Base-by-base conservation (phyloP, 1,139 yeast species). In the Geotrichum phurueaensis region DNA sequence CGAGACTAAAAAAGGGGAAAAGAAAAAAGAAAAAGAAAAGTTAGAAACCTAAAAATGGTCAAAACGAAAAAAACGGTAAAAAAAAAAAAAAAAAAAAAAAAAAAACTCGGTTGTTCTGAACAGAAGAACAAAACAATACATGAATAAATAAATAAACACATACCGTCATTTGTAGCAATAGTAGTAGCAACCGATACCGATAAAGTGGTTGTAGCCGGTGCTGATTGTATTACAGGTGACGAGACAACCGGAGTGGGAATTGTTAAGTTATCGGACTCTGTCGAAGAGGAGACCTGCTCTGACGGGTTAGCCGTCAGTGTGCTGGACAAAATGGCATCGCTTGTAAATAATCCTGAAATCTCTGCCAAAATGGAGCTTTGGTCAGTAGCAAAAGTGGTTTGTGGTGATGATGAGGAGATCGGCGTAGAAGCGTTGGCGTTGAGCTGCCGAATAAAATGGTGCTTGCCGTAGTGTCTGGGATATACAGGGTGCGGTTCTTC, bases 1-100 rank as follows among this genome's bases (percentile, higher is more conserved):
- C 45, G 45, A 39, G n/a, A 39, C 45, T 39, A 15, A 39, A 39
- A 39, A 39, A 2, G 20, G 45, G 39, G 22, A 18, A 23, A 49
- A 54, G 27, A 59, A 57, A 22, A 33, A 57, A 57, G 56, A 53
- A 39, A 39, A 43, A 12, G 52, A 54, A 43, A 59, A 52, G 33
- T 15, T n/a, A 51, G 43, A 33, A 51, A 53, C 53, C 23, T 47
- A 45, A 43, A 43, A 22, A 22, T 29, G 25, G 25, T n/a, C 23
- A 50, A 53, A 50, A 54, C n/a, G 49, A 45, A 29, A 54, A 53
- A 56, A 27, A 15, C 43, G 4, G 47, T 23, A 3, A 15, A 33
- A 29, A 5, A 5, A 5, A 29, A 29, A 29, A 29, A 29, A 33
- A 33, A 33, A 33, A 12, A 12, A 10, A 12, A 33, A 13, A 33